phyloP scores from a whole-genome alignment of 2,329 filamentous ascomycete genomes.

The Pseudofabraea citricarpa region DNA sequence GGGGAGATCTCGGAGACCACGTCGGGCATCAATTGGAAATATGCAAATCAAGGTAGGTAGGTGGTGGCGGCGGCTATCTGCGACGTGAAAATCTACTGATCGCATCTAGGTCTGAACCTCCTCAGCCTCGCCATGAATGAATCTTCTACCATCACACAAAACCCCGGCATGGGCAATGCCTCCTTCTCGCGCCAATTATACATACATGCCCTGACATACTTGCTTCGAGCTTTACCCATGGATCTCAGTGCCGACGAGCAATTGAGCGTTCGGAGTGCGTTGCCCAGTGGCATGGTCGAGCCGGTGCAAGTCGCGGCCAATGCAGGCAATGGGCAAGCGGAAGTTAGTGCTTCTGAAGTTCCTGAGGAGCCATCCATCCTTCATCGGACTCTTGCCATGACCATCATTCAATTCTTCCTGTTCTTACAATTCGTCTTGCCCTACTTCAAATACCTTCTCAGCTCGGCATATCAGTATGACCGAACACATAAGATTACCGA shows the following conservation, averaged over 20 bases:
- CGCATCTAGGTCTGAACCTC: slow-evolving; percentile 37
- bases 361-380: slow-evolving; percentile 42
- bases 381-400: slow-evolving; percentile 51
- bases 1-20: slow-evolving; percentile 15
- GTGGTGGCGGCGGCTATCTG: neutral
- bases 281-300: slow-evolving; percentile 34
- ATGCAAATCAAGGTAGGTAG: slow-evolving; percentile 41
- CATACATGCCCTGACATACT: slow-evolving; percentile 57
- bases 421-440: slow-evolving; percentile 56
- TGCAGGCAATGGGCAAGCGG: neutral
- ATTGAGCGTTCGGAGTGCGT: slow-evolving; percentile 43
- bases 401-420: slow-evolving; percentile 55
- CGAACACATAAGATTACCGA: slow-evolving; percentile 61
- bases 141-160: slow-evolving; percentile 29
- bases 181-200: slow-evolving; percentile 57
- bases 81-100: neutral
- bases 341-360: slow-evolving; percentile 9
- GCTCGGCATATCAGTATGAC: slow-evolving; percentile 56
- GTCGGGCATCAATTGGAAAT: slow-evolving; percentile 44
- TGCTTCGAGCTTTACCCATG: slow-evolving; percentile 56
- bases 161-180: slow-evolving; percentile 28
- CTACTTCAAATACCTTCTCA: slow-evolving; percentile 50
- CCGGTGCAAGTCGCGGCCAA: slow-evolving; percentile 13
- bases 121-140: slow-evolving; percentile 41
- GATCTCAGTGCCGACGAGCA: slow-evolving; percentile 52